Conservation (phyloP, 148 eudicot species). For the Spergularia bocconei region DNA sequence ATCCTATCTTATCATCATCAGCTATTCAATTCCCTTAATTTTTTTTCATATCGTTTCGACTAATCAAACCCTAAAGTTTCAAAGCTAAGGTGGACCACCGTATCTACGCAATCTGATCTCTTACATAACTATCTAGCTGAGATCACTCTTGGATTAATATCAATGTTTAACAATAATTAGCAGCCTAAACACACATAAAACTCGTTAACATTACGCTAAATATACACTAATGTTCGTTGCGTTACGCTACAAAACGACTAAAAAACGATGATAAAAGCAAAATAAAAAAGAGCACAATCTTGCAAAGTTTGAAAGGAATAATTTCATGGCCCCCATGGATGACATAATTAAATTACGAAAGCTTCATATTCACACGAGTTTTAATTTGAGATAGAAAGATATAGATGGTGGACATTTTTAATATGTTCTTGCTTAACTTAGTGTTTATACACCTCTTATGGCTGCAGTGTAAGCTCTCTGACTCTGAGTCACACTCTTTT, state of each 20-base stretch:
- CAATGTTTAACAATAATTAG: neutral
- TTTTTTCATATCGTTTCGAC: neutral
- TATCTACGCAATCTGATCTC: conserved; percentile 16
- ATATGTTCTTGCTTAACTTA: neutral
- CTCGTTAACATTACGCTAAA: neutral
- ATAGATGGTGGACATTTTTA: neutral
- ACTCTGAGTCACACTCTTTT: conserved; percentile 8
- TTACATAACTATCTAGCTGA: neutral
- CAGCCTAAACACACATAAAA: conserved; percentile 4
- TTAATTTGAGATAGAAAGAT: neutral
- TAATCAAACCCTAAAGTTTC: conserved; percentile 1
- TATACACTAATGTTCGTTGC: neutral
- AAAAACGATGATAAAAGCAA: neutral
- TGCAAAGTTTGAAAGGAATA: conserved; percentile 6
- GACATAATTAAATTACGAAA: neutral
- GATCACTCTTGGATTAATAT: neutral
- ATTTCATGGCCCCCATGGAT: neutral
- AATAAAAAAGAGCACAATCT: neutral
- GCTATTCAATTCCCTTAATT: neutral
- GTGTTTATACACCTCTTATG: conserved; percentile 19
- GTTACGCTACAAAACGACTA: neutral
- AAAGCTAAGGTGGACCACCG: conserved; percentile 10
- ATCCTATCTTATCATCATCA: conserved; percentile 9
- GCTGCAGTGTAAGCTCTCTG: conserved; percentile 11
- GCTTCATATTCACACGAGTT: conserved; percentile 11